Evolutionary conservation across 768 basidiomycete species (phyloP).

Genomic region (Tricholoma hemisulphureum): DNA sequence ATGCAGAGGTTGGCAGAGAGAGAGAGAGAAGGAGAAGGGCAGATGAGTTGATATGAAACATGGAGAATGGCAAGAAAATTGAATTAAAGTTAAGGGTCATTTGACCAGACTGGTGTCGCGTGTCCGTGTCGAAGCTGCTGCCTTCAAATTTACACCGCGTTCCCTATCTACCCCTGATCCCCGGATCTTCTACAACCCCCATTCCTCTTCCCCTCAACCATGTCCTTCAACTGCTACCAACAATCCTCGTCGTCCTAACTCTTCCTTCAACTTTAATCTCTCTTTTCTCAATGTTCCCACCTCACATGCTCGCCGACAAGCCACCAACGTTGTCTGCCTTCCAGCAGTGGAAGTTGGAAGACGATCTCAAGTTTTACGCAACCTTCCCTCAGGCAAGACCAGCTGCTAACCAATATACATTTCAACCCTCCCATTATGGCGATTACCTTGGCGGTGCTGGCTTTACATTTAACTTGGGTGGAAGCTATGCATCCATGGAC

Average conservation of each 20-base stretch:
- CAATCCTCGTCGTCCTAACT: no score
- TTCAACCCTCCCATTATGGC: conserved; percentile 4
- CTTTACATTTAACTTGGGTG: conserved; percentile 8
- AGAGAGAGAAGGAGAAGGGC: no score
- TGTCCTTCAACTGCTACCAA: neutral
- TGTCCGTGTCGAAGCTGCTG: no score
- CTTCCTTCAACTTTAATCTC: neutral
- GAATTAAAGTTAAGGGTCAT: conserved; percentile 17
- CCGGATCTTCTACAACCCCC: conserved; percentile 12
- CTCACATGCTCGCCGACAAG: conserved; percentile 11
- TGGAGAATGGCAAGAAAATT: neutral
- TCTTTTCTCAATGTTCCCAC: conserved; percentile 2
- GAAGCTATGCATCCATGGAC: neutral
- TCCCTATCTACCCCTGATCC: conserved; percentile 7
- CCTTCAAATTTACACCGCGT: conserved; percentile 10
- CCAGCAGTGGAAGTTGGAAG: conserved; percentile 33
- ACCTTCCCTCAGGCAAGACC: conserved; percentile 37
- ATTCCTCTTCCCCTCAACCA: neutral
- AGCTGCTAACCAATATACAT: conserved; percentile 16
- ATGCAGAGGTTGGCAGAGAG: neutral
- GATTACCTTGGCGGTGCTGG: conserved; percentile 15
- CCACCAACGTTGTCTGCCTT: conserved; percentile 23
- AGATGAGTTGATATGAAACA: no score
- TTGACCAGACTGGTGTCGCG: conserved; percentile 22
- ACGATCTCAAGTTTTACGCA: conserved; percentile 39